A percentile compares a stretch with the other conserved stretches of the same genome.
Conservation (phyloP, 2,329 filamentous ascomycete genomes). For the Nemania bipapillata region DNA sequence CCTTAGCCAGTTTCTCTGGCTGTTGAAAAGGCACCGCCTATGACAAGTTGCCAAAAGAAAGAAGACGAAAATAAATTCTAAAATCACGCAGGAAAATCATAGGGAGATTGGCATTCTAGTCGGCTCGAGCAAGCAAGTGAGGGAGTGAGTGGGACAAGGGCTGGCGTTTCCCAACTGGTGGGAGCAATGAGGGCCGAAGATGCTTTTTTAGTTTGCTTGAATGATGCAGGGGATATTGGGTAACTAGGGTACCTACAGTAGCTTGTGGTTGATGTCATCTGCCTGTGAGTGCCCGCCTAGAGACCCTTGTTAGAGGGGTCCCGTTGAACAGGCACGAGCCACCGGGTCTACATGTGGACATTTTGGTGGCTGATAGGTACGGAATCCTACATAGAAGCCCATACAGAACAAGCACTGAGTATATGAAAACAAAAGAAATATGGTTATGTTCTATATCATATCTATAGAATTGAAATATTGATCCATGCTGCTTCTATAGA, state of each 20-base stretch:
- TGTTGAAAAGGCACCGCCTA: constrained; percentile 3
- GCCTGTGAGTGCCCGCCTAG: constrained; percentile 2
- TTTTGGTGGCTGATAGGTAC: constrained; percentile 17
- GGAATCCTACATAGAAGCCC: no score
- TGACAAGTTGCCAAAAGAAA: neutral
- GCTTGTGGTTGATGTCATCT: constrained; percentile 41
- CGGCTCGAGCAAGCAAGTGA: neutral
- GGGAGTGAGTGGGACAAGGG: constrained; percentile 5
- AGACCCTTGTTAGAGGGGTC: constrained; percentile 14
- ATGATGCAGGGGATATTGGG: constrained; percentile 17
- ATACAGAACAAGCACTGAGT: no score
- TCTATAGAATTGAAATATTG: no score
- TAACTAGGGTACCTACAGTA: constrained; percentile 6
- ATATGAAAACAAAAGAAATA: no score
- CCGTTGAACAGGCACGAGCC: constrained; percentile 23
- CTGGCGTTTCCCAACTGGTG: constrained; percentile 9
- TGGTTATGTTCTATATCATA: neutral
- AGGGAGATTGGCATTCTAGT: constrained; percentile 20
- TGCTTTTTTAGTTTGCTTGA: constrained; percentile 19
- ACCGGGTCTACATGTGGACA: constrained; percentile 11
- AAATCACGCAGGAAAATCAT: neutral
- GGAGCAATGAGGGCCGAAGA: constrained; percentile 18
- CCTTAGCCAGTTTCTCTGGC: neutral
- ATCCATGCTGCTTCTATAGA: neutral
- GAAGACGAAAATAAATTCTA: neutral